Conservation (phyloP, 805 yeast species). For the Novakomyces olei region DNA sequence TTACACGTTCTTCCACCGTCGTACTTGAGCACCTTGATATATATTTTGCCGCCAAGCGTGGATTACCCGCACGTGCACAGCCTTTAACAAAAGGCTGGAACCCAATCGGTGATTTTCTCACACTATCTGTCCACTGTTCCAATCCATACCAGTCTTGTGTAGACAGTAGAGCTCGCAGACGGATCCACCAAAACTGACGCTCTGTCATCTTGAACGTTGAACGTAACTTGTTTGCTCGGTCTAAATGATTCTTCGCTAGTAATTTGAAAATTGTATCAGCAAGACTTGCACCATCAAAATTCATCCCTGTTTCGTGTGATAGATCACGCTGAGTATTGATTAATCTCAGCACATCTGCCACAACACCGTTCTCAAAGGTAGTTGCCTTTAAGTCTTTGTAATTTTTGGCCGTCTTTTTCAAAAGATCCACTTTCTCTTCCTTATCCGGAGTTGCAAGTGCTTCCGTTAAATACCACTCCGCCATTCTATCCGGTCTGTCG, state of each 20-base stretch:
- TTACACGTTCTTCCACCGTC: constrained; percentile 25
- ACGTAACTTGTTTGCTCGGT: constrained; percentile 26
- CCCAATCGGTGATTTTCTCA: constrained; percentile 46
- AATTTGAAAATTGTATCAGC: constrained; percentile 28
- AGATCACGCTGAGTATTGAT: too few relatives aligned
- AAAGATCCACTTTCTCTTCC: constrained; percentile 13
- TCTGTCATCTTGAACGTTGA: constrained; percentile 37
- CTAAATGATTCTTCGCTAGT: constrained; percentile 26
- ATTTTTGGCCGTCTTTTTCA: constrained; percentile 24
- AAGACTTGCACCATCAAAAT: constrained; percentile 23
- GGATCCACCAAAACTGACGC: constrained; percentile 31
- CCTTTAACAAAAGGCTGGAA: constrained; percentile 40
- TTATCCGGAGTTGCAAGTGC: too few relatives aligned
- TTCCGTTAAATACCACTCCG: too few relatives aligned
- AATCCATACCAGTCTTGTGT: constrained; percentile 34
- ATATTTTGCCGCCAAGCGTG: constrained; percentile 37
- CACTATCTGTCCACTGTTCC: constrained; percentile 26
- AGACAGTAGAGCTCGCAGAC: constrained; percentile 26
- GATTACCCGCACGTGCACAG: constrained; percentile 31
- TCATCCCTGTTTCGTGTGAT: too few relatives aligned
- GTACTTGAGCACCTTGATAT: constrained; percentile 29
- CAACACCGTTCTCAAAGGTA: constrained; percentile 23
- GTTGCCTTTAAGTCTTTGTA: constrained; percentile 25
- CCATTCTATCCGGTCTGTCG: too few relatives aligned
- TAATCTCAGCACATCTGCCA: too few relatives aligned